These are phyloP conservation scores for Suhomyces sp. DNA, from an alignment of 805 yeast species.

Conservation along the genomic window DNA sequence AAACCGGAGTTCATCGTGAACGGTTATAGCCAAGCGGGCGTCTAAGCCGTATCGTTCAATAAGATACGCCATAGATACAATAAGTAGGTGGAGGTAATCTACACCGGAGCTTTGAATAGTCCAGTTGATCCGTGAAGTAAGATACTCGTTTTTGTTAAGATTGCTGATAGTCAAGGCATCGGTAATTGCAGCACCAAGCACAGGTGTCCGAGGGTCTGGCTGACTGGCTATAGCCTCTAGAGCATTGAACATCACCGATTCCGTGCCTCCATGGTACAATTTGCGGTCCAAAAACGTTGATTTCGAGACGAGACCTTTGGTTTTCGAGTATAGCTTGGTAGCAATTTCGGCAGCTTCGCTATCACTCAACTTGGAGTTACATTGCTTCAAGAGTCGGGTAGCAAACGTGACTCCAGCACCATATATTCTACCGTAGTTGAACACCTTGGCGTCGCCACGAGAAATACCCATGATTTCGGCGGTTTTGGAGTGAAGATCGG, in stretches of 20 bases:
- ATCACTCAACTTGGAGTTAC: conserved; percentile 68
- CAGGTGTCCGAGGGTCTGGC: conserved; percentile 82
- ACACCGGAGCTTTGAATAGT: conserved; percentile 98
- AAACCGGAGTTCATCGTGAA: conserved; percentile 92
- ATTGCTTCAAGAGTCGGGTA: conserved; percentile 73
- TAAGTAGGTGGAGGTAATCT: conserved; percentile 82
- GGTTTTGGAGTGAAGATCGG: conserved; percentile 93
- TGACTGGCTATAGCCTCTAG: conserved; percentile 84
- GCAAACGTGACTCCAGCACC: conserved; percentile 97
- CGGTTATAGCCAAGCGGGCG: conserved; percentile 80
- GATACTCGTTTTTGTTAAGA: conserved; percentile 59
- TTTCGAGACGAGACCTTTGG: conserved; percentile 62
- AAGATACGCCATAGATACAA: conserved; percentile 85
- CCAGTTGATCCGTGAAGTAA: conserved; percentile 95
- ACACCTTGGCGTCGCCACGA: conserved; percentile 89
- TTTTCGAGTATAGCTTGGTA: conserved; percentile 63
- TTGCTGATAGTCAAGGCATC: conserved; percentile 69
- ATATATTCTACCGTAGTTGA: conserved; percentile 94
- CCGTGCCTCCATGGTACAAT: conserved; percentile 86
- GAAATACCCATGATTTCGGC: conserved; percentile 86
- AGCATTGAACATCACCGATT: conserved; percentile 85
- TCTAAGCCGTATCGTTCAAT: conserved; percentile 58
- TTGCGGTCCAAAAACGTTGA: conserved; percentile 24
- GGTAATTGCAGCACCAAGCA: conserved; percentile 90
- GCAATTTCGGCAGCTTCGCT: conserved; percentile 67